These are phyloP conservation scores for Escovopsis sp. DNA, from an alignment of 2,329 filamentous ascomycete species.

Conservation along the genomic window DNA sequence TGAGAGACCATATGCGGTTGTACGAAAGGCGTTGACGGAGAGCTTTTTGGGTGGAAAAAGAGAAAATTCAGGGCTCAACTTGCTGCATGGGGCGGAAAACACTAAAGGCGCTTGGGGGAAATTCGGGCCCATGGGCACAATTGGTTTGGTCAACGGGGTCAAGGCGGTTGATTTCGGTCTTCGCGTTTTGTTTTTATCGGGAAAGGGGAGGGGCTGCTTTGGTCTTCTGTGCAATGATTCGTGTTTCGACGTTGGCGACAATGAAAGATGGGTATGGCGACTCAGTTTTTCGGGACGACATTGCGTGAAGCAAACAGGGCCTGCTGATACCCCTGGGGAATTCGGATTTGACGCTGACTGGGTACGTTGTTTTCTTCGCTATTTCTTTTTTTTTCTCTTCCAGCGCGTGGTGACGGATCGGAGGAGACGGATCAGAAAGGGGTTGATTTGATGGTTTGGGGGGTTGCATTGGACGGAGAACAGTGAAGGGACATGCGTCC, in stretches of 20 bases:
- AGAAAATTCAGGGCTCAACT: constrained; percentile 1
- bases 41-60: neutral
- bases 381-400: too few species aligned
- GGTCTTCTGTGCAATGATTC: constrained; percentile 4
- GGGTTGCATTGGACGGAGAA: neutral
- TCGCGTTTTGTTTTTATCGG: constrained; percentile 6
- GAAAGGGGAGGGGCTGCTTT: neutral
- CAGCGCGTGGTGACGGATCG: too few species aligned
- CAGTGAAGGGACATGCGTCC: constrained; percentile 5
- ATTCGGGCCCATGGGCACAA: constrained; percentile 9
- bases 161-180: constrained; percentile 8
- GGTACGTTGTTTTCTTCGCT: neutral
- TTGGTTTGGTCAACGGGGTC: constrained; percentile 9
- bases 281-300: constrained; percentile 9
- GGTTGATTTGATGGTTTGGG: too few species aligned
- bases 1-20: too few species aligned
- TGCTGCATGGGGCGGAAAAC: constrained; percentile 12
- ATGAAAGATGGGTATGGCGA: constrained; percentile 5
- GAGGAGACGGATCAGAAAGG: too few species aligned
- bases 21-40: neutral
- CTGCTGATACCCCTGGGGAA: constrained; percentile 9
- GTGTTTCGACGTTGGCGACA: neutral
- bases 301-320: constrained; percentile 7
- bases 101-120: constrained; percentile 12
- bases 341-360: constrained; percentile 6